Conservation (phyloP, 2,329 filamentous ascomycete species). For the Ceratocystis harringtonii region DNA sequence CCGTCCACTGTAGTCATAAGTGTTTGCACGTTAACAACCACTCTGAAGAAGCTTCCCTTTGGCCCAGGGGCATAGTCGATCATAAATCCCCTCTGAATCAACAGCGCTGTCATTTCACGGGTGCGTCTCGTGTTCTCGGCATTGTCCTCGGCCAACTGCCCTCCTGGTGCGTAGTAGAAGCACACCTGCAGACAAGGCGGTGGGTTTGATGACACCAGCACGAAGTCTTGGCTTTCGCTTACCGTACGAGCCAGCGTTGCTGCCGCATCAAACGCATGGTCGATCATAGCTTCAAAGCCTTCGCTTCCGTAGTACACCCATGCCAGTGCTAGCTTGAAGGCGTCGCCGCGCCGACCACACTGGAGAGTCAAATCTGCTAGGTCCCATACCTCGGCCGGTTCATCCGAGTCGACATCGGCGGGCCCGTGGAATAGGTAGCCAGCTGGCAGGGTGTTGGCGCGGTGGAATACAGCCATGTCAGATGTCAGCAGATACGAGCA, state of each 20-base stretch:
- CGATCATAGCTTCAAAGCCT: conserved; percentile 57
- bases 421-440: conserved; percentile 67
- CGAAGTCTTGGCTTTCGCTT: conserved; percentile 41
- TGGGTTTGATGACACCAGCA: conserved; percentile 58
- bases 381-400: conserved; percentile 57
- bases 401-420: conserved; percentile 22
- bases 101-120: conserved; percentile 31
- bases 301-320: conserved; percentile 78
- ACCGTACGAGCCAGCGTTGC: conserved; percentile 51
- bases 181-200: conserved; percentile 87
- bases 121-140: conserved; percentile 40
- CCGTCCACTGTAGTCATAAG: conserved; percentile 36
- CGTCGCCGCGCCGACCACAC: conserved; percentile 76
- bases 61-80: conserved; percentile 45
- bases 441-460: conserved; percentile 71
- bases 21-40: conserved; percentile 44
- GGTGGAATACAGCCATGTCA: conserved; percentile 63
- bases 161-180: conserved; percentile 63
- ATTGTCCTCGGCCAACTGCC: conserved; percentile 6
- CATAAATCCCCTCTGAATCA: conserved; percentile 43
- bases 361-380: conserved; percentile 85
- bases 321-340: conserved; percentile 69
- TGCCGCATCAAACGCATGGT: conserved; percentile 58
- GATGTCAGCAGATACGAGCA: conserved; percentile 75
- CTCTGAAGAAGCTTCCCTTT: conserved; percentile 42